Evolutionary conservation across 768 basidiomycete species (phyloP), one percentile per base, ranked within the genome.

Genomic region (Myochromella boudieri): DNA sequence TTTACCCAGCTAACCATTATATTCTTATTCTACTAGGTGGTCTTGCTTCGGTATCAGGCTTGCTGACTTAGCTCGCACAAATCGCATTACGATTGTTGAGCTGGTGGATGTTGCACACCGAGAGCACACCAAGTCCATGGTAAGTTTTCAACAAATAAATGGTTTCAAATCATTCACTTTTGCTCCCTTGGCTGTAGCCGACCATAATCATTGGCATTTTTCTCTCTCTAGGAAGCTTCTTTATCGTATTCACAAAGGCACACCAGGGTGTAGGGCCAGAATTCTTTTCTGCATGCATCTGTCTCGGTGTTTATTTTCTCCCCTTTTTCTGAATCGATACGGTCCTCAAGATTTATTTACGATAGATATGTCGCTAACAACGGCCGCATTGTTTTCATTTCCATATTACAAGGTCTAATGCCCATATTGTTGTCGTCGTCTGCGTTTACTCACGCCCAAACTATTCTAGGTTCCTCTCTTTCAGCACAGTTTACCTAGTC

Each of bases 231-330:
- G 85, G 84, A 3, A 78, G 71, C 45, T 66, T 68, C 0, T 66
- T 80, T 48, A 74, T 87, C 45, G 55, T 85, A 15, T 88, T 76
- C 58, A 55, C 87, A 42, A 82, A 75, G 57, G 81, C 80, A 1
- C 68, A 77, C 18, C 57, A 75, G 52, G 81, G 84, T 2, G 84
- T 84, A 0, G 82, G 85, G 1, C 85, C 85, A 0, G 82, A 81
- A 55, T 59, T 77, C 0, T 71, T 82, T 45, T 74, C 82, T 22
- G 77, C 70, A 8, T 86, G 83, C 59, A 75, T 88, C 28, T 74
- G 74, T 54, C 43, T 85, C 6, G 81, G 84, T 80, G 44, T 46
- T 70, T 53, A 26, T 26, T n/a, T n/a, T 32, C n/a, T 20, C 7
- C 12, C 36, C 7, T 4, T 27, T n/a, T 15, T 21, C 10, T n/a